Base-by-base conservation (phyloP, 2,329 filamentous ascomycete species). In the Apiospora phragmitis region DNA sequence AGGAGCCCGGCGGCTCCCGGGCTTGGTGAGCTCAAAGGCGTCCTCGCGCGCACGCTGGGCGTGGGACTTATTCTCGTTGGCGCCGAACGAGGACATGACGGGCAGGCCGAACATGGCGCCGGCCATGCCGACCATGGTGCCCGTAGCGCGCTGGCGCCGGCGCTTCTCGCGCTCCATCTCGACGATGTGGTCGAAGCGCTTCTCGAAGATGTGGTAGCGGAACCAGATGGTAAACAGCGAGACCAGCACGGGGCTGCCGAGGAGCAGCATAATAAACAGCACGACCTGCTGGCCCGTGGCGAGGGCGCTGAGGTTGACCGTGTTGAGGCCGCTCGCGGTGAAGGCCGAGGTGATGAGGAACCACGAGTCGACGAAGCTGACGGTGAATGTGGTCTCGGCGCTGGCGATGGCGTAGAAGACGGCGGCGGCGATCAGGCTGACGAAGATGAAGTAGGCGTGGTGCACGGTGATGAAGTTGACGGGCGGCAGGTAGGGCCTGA, bases 221-320 rank as follows among this genome's bases (percentile, higher is more conserved):
- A 91, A 85, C 67, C 86, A 79, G 3, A 93, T 86, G 1, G 92
- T 91, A 71, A 88, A 88, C 8, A 89, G 87, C 4, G 88, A 90
- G 2, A 93, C 89, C 75, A 90, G 89, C 41, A 92, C 89, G 2
- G 89, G 85, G 69, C 89, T 89, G 3, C 91, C 91, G 9, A 91
- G 78, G 41, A 92, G 82, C 70, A 93, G 89, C 59, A 92, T 82
- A 3, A 90, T 70, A 75, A 90, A 92, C 6, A 93, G 83, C 16
- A 92, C 79, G 26, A 87, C 80, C 75, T 93, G 91, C 76, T 93
- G 91, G 76, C 89, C 91, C 3, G 87, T 90, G 47, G 90, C 92
- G 76, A 93, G 80, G 66, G 85, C 82, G 69, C 86, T 90, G 16
- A 93, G 78, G 75, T 91, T 89, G 73, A 90, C 87, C 11, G 90